Evolutionary conservation across 106 monocot species (phyloP).

Genomic region (Dactylorhiza incarnata): DNA sequence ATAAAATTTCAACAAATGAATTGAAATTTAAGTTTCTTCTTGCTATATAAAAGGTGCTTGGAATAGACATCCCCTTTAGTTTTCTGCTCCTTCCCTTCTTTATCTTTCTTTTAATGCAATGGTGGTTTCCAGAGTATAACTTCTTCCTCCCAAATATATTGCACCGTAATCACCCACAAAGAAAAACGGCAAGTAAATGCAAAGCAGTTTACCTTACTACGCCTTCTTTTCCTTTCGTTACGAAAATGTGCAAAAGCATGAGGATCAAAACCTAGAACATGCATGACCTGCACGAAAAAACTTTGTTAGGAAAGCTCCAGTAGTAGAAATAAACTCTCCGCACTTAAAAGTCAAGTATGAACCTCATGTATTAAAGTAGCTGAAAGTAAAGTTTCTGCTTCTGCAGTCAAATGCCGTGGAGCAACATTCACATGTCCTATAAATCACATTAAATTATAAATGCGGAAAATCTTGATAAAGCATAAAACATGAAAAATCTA

Average conservation of each 20-base stretch:
- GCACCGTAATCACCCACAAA: not conserved
- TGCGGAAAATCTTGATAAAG: conserved; percentile 1
- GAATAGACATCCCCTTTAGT: not conserved
- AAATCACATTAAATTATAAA: not conserved
- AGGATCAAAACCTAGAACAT: conserved; percentile 99
- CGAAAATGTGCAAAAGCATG: conserved; percentile 99
- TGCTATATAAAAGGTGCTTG: not conserved
- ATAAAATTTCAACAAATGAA: not conserved
- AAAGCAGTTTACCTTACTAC: conserved; percentile 46
- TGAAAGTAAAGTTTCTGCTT: conserved; percentile 91
- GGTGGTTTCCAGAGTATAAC: not conserved
- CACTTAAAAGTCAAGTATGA: not conserved
- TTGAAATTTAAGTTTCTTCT: not conserved
- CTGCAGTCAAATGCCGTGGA: conserved; percentile 94
- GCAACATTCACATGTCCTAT: conserved; percentile 98
- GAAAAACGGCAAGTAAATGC: not conserved
- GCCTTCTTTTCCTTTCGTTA: conserved; percentile 93
- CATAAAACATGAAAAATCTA: conserved; percentile 7
- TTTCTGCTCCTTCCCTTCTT: not conserved
- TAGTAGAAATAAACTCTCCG: not conserved
- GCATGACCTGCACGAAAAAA: conserved; percentile 73
- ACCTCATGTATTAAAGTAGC: conserved; percentile 98
- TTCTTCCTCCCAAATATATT: not conserved
- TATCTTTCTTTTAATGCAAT: not conserved
- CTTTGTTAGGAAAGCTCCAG: conserved; percentile 4